These are phyloP conservation scores for Diutina catenulata DNA, from an alignment of 1,139 yeast species.

Conservation along the genomic window DNA sequence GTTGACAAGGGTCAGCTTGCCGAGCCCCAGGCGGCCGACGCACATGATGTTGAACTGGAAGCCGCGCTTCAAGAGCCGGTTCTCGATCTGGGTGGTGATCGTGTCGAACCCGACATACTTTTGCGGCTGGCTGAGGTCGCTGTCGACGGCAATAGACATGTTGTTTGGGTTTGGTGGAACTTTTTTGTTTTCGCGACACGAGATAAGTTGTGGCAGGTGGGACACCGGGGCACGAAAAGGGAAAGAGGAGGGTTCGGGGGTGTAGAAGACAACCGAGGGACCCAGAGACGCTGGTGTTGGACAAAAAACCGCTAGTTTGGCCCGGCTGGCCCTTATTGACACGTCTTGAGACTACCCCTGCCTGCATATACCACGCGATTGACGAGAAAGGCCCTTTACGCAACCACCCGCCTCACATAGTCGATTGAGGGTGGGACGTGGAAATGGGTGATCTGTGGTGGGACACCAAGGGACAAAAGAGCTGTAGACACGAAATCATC, in stretches of 20 bases:
- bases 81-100: slow-evolving; percentile 90
- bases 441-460: too few species aligned
- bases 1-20: slow-evolving; percentile 85
- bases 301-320: background rate
- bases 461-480: too few species aligned
- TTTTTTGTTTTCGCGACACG: background rate
- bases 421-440: too few species aligned
- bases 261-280: background rate
- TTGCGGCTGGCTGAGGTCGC: slow-evolving; percentile 19
- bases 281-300: background rate
- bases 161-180: background rate
- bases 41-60: slow-evolving; percentile 91
- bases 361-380: too few species aligned
- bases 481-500: too few species aligned
- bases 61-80: slow-evolving; percentile 81
- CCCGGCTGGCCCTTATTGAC: too few species aligned
- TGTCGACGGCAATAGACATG: slow-evolving; percentile 5
- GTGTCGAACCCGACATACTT: slow-evolving; percentile 92
- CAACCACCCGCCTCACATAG: too few species aligned
- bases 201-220: background rate
- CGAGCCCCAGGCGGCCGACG: slow-evolving; percentile 91
- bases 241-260: background rate
- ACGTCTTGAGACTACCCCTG: too few species aligned
- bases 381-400: too few species aligned
- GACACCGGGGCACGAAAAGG: background rate